Percentiles rank a stretch among this genome's conserved stretches.
Evolutionary conservation across 129 eudicot species (phyloP).

Genomic region (Erigeron canadensis): DNA sequence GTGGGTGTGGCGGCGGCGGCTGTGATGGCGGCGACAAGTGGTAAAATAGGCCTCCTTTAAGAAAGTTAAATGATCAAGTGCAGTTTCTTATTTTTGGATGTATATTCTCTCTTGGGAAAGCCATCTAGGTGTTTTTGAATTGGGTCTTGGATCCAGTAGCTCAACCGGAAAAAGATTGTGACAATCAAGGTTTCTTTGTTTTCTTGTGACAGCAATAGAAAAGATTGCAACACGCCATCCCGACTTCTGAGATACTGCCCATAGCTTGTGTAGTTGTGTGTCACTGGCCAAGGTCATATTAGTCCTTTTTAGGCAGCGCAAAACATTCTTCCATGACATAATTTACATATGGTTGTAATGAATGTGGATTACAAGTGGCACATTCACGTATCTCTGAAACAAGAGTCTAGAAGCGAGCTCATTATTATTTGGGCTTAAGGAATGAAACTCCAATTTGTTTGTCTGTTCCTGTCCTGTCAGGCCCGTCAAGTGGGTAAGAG

Average conservation of each 20-base stretch:
- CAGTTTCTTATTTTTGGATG: not conserved
- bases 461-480: constrained; percentile 81
- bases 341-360: not conserved
- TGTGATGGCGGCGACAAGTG: too few relatives aligned
- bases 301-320: not conserved
- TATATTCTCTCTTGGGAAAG: constrained; percentile 39
- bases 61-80: not conserved
- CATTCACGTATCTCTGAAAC: constrained; percentile 88
- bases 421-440: constrained; percentile 85
- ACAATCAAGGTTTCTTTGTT: constrained; percentile 90
- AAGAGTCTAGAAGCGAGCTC: constrained; percentile 89
- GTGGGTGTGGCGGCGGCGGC: too few relatives aligned
- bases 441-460: constrained; percentile 84
- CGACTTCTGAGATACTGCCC: constrained; percentile 82
- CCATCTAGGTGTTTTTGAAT: constrained; percentile 79
- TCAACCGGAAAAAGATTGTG: constrained; percentile 64
- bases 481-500: constrained; percentile 54
- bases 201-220: constrained; percentile 95
- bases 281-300: constrained; percentile 78
- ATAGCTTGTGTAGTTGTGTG: constrained; percentile 91
- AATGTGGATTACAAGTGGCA: constrained; percentile 60
- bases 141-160: constrained; percentile 57
- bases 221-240: constrained; percentile 91
- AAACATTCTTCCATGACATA: not conserved
- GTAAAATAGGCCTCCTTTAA: too few relatives aligned